Percentiles rank a stretch among this genome's conserved stretches.
Conservation (phyloP, 495 filamentous ascomycete genomes). For the Trichocladium uniseriatum region DNA sequence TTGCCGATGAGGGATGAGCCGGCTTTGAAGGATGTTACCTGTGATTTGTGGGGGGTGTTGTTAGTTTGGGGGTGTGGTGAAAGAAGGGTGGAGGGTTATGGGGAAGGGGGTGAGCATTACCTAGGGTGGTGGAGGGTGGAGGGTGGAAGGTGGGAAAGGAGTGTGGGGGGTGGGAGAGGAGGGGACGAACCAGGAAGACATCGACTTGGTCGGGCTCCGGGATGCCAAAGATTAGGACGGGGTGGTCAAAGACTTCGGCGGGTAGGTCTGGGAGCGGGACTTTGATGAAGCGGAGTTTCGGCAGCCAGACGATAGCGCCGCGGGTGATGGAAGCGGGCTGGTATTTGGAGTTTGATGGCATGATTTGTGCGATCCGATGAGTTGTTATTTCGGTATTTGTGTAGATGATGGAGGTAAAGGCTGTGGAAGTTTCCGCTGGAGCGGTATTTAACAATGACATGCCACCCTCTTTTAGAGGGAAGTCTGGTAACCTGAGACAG, state of each 20-base stretch:
- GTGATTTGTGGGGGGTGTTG: not conserved
- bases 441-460: no score
- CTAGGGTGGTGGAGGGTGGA: no score
- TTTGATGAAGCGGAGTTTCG: not conserved
- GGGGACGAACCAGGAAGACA: not conserved
- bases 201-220: not conserved
- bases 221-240: not conserved
- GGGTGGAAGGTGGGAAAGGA: not conserved
- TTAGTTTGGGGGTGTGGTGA: not conserved
- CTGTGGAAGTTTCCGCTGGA: no score
- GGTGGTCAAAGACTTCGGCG: not conserved
- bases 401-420: no score
- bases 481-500: no score
- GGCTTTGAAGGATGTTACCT: not conserved
- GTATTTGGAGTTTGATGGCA: not conserved
- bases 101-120: no score
- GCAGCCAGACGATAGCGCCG: not conserved
- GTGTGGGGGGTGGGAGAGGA: not conserved
- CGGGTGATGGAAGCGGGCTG: not conserved
- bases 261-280: not conserved
- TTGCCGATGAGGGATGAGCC: not conserved
- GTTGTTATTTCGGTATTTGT: no score
- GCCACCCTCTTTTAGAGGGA: no score
- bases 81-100: no score
- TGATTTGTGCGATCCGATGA: not conserved